Conservation (phyloP, 805 yeast genomes). For the Ogataea degrootiae region DNA sequence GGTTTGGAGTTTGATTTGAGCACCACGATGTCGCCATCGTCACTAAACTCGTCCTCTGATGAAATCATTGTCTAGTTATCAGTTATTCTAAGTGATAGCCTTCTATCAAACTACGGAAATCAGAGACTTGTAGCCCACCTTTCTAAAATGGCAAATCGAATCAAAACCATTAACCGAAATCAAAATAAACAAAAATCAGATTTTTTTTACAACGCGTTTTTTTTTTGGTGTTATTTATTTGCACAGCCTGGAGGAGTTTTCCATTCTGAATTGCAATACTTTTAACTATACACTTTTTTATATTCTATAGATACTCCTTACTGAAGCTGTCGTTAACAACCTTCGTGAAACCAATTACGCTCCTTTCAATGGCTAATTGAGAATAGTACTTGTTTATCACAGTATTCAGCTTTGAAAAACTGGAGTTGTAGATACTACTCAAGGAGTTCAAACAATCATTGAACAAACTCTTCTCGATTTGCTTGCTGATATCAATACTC, state of each 20-base stretch:
- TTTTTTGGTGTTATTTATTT: too few relatives aligned
- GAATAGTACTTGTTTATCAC: slow-evolving; percentile 51
- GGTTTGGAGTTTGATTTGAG: slow-evolving; percentile 1
- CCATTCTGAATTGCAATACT: neutral
- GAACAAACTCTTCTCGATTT: slow-evolving; percentile 49
- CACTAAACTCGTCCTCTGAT: slow-evolving; percentile 22
- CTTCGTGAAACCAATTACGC: neutral
- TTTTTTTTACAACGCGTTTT: too few relatives aligned
- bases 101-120: too few relatives aligned
- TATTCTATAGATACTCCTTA: slow-evolving; percentile 18
- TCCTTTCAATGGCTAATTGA: slow-evolving; percentile 5
- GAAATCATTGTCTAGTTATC: slow-evolving; percentile 2
- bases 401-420: slow-evolving; percentile 49
- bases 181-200: too few relatives aligned
- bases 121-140: too few relatives aligned
- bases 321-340: slow-evolving; percentile 27
- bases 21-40: slow-evolving; percentile 20
- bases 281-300: neutral
- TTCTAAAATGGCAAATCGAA: too few relatives aligned
- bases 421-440: slow-evolving; percentile 53
- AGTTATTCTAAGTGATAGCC: neutral
- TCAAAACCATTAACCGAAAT: too few relatives aligned
- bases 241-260: too few relatives aligned
- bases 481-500: slow-evolving; percentile 25
- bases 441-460: slow-evolving; percentile 67